Evolutionary conservation across 768 basidiomycete genomes (phyloP), one percentile per base, ranked within the genome.

Genomic region (Xerocomus brunneocitrinus): DNA sequence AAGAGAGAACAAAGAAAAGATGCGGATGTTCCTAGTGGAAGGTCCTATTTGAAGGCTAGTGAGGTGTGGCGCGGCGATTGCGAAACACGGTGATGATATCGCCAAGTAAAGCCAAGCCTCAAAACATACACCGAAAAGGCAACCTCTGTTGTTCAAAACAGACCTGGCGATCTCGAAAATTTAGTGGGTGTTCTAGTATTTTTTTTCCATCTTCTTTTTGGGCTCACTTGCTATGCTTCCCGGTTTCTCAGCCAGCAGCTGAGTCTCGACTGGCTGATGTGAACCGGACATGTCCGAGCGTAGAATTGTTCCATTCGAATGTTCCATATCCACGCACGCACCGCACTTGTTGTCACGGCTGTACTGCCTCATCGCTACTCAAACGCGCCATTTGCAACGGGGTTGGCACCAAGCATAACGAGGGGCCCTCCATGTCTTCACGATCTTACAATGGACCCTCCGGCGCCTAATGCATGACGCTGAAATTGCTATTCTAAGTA

Each of bases 271-370:
- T 31, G 42, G 42, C 28, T 14, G 39, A 3, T 35, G n/a, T n/a
- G 2, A 24, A 22, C 2, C 58, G 64, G 64, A 50, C 28, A 61
- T 55, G 24, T 50, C 61, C 64, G 61, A 54, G 9, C 7, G 10
- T 10, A 39, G 24, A 43, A 24, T 19, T 2, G 39, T 65, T 66
- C 64, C 32, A 66, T 61, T 66, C 55, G 64, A 66, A 65, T 53
- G 48, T 65, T 65, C 64, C 53, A 58, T 61, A 22, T 53, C 56
- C 63, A 54, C 57, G 14, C 28, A 45, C 41, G 13, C 56, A 48
- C 52, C 52, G 58, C 50, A 46, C 45, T 16, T n/a, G 41, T 38
- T 27, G 39, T 36, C 12, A 16, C 31, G 22, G 13, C 6, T 35
- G 50, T 53, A 58, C 52, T 16, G 61, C 61, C 61, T 52, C 52